A percentile compares a stretch with the other conserved stretches of the same genome.
Evolutionary conservation across 305 asterid species (phyloP).

Genomic region (Ajuga reptans): DNA sequence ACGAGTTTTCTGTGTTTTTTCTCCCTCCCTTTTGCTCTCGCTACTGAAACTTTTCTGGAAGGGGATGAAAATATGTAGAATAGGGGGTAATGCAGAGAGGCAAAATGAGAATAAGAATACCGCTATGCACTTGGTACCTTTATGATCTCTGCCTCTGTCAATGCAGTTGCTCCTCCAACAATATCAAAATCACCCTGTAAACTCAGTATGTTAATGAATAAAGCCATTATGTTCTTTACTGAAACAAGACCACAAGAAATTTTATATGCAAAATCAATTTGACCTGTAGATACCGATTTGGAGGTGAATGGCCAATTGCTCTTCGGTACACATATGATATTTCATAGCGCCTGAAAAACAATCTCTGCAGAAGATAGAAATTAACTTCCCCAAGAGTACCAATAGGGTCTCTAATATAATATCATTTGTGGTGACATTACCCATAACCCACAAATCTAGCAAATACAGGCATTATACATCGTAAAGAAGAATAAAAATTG

Average conservation of each 20-base stretch:
- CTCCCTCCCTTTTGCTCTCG: not conserved
- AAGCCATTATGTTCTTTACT: not conserved
- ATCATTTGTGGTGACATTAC: not conserved
- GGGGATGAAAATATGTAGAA: not conserved
- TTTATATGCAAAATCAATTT: conserved; percentile 15
- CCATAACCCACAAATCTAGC: not conserved
- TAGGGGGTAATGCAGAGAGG: not conserved
- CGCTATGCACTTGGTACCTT: conserved; percentile 48
- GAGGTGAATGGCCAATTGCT: conserved; percentile 94
- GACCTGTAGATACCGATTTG: conserved; percentile 95
- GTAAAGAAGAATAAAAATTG: not conserved
- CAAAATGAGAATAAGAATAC: not conserved
- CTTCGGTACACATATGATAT: conserved; percentile 78
- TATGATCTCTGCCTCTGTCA: conserved; percentile 93
- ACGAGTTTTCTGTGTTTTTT: not conserved
- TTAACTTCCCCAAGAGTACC: conserved; percentile 9
- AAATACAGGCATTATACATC: conserved; percentile 9
- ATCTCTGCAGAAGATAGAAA: conserved; percentile 43
- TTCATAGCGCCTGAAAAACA: conserved; percentile 77
- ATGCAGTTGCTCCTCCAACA: conserved; percentile 77
- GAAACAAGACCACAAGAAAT: conserved; percentile 4
- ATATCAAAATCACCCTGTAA: conserved; percentile 89
- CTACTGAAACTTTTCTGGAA: not conserved
- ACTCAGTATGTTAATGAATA: conserved; percentile 9
- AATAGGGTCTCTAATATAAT: not conserved